These are phyloP conservation scores for Pochonia chlamydosporia DNA, from an alignment of 2,329 filamentous ascomycete genomes.

Conservation along the genomic window DNA sequence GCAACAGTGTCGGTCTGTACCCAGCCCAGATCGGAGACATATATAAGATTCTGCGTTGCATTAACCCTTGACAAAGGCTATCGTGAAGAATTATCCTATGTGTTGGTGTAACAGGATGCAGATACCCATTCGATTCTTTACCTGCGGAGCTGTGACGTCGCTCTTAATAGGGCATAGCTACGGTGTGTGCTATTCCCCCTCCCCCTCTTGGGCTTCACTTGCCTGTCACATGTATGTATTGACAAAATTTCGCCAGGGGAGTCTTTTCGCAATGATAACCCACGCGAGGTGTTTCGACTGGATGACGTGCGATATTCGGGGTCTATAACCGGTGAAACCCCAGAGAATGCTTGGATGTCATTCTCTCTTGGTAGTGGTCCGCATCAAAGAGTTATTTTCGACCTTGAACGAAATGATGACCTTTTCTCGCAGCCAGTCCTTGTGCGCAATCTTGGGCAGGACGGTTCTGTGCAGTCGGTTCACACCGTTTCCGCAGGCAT, in stretches of 20 bases:
- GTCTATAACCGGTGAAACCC: not conserved
- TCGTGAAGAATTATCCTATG: too few species aligned
- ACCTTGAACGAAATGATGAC: conserved; percentile 9
- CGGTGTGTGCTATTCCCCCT: too few species aligned
- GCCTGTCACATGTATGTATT: too few species aligned
- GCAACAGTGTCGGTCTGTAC: too few species aligned
- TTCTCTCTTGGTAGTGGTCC: not conserved
- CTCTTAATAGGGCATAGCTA: too few species aligned
- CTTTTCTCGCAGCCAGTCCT: conserved; percentile 8
- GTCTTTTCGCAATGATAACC: not conserved
- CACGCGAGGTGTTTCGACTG: conserved; percentile 1
- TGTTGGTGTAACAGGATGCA: too few species aligned
- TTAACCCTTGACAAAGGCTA: too few species aligned
- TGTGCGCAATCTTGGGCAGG: conserved; percentile 4
- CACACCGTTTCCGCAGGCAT: conserved; percentile 6
- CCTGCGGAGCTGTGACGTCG: too few species aligned
- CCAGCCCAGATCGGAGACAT: too few species aligned
- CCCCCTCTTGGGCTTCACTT: too few species aligned
- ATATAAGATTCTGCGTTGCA: too few species aligned
- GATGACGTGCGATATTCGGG: not conserved
- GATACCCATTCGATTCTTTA: too few species aligned
- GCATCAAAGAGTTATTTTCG: not conserved
- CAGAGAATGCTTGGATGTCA: not conserved
- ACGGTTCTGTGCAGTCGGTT: conserved; percentile 6
- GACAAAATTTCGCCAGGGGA: not conserved